Conservation (phyloP, 2,329 filamentous ascomycete genomes). For the Amylocarpus encephaloides region DNA sequence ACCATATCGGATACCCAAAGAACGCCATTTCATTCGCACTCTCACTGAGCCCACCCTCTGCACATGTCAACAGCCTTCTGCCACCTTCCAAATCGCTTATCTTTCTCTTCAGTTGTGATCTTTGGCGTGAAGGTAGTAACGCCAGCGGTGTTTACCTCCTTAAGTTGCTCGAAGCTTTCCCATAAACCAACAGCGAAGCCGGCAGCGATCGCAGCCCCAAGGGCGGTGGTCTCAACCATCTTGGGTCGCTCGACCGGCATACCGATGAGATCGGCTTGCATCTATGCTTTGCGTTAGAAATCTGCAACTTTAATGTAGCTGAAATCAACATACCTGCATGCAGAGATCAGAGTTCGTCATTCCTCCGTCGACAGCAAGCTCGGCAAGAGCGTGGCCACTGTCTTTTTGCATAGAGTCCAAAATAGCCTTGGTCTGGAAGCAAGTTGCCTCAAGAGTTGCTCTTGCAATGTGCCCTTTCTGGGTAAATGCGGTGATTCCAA, state of each 20-base stretch:
- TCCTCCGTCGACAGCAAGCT: slow-evolving; percentile 64
- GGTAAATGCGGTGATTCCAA: slow-evolving; percentile 64
- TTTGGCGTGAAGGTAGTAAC: slow-evolving; percentile 62
- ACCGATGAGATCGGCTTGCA: slow-evolving; percentile 72
- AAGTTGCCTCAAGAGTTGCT: slow-evolving; percentile 66
- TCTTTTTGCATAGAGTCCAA: slow-evolving; percentile 67
- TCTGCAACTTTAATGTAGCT: not conserved
- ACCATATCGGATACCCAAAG: too few species aligned
- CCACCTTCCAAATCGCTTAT: slow-evolving; percentile 64
- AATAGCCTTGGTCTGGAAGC: slow-evolving; percentile 69
- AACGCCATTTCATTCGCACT: not conserved
- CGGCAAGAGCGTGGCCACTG: slow-evolving; percentile 55
- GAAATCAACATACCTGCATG: slow-evolving; percentile 46
- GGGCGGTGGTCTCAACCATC: slow-evolving; percentile 78
- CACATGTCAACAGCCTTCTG: slow-evolving; percentile 74
- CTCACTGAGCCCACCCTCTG: slow-evolving; percentile 54
- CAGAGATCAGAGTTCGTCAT: slow-evolving; percentile 67
- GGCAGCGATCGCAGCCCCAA: slow-evolving; percentile 76
- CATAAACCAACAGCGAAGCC: slow-evolving; percentile 71
- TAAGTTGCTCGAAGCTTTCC: slow-evolving; percentile 66
- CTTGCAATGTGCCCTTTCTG: slow-evolving; percentile 64
- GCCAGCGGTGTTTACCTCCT: slow-evolving; percentile 63
- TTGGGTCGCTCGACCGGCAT: slow-evolving; percentile 71
- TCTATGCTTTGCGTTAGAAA: slow-evolving; percentile 27
- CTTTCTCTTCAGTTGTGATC: slow-evolving; percentile 53